Percentiles rank a stretch among this genome's conserved stretches.
phyloP scores from a whole-genome alignment of 2,329 filamentous ascomycete species.

The Myriosclerotinia duriaeana region DNA sequence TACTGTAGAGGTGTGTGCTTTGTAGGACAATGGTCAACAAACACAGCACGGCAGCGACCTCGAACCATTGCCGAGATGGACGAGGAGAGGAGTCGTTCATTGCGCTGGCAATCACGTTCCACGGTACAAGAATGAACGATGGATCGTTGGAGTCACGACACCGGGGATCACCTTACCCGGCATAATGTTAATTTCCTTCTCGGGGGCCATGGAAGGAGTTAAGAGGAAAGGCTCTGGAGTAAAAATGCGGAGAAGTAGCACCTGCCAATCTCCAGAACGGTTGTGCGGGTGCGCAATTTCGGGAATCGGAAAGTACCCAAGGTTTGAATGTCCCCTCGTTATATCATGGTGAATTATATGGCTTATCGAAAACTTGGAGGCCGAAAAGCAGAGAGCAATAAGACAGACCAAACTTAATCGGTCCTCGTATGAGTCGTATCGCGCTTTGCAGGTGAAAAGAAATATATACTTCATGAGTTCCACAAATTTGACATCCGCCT shows the following conservation, averaged over 20 bases:
- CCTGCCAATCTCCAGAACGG: neutral
- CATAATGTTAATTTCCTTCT: conserved; percentile 7
- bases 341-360: neutral
- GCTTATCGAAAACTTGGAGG: too few relatives aligned
- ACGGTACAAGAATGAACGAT: neutral
- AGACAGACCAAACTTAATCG: neutral
- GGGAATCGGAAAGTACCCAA: conserved; percentile 1
- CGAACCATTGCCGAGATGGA: neutral
- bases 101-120: neutral
- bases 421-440: neutral
- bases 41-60: neutral
- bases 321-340: neutral
- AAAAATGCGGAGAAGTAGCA: neutral
- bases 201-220: neutral
- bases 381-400: neutral
- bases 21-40: neutral
- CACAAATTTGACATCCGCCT: neutral
- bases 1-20: neutral
- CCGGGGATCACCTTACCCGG: neutral
- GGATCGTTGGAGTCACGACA: neutral
- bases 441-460: neutral
- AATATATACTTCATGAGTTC: neutral
- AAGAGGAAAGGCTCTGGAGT: neutral
- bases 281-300: neutral
- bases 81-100: neutral